Evolutionary conservation across 2,329 filamentous ascomycete genomes (phyloP).

Genomic region (Seiridium unicorne): DNA sequence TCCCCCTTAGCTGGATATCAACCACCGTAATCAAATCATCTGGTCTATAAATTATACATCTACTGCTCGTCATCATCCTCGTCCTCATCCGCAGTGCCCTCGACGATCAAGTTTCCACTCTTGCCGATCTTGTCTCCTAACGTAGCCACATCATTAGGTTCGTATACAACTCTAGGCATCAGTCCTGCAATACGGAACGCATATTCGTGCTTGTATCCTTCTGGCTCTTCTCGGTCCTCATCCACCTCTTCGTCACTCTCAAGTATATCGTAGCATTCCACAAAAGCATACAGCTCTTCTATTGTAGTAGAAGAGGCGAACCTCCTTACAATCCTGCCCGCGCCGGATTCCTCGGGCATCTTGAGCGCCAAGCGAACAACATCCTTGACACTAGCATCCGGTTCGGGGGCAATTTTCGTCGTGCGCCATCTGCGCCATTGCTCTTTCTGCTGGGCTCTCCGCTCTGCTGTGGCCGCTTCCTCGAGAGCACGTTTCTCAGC

Average conservation of each 20-base stretch:
- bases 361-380: conserved; percentile 70
- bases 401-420: conserved; percentile 65
- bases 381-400: conserved; percentile 59
- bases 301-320: conserved; percentile 70
- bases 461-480: conserved; percentile 59
- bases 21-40: not conserved
- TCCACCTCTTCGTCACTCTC: conserved; percentile 30
- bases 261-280: conserved; percentile 80
- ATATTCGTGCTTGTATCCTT: conserved; percentile 77
- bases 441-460: conserved; percentile 41
- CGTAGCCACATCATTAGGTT: conserved; percentile 62
- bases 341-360: conserved; percentile 58
- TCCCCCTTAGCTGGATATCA: too few species aligned
- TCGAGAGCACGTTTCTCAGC: conserved; percentile 62
- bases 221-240: conserved; percentile 43
- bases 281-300: conserved; percentile 93
- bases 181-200: conserved; percentile 81
- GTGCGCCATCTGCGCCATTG: conserved; percentile 84
- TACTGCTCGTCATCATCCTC: conserved; percentile 34
- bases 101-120: conserved; percentile 87
- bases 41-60: not conserved
- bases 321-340: conserved; percentile 72
- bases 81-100: conserved; percentile 52
- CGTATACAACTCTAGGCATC: conserved; percentile 80
- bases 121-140: conserved; percentile 74